Evolutionary conservation across 805 yeast species (phyloP).

Genomic region (Pichia gijzeniarum): DNA sequence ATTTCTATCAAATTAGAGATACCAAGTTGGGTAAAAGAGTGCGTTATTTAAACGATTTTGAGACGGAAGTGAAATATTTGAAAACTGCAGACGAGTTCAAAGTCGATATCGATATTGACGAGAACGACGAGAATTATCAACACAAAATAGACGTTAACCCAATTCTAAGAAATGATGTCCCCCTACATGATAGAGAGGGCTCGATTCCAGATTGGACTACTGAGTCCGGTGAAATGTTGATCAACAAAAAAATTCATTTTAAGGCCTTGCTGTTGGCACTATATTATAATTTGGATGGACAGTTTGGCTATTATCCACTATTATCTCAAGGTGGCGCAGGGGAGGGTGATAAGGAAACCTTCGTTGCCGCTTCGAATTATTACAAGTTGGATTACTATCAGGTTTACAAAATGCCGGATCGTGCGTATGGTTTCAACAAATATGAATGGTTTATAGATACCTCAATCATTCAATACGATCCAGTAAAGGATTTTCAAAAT

Average conservation of each 20-base stretch:
- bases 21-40: constrained; percentile 31
- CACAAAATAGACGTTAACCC: background rate
- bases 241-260: constrained; percentile 54
- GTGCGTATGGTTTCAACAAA: constrained; percentile 25
- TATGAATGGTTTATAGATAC: constrained; percentile 18
- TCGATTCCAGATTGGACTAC: constrained; percentile 53
- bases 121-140: too few relatives aligned
- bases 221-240: constrained; percentile 62
- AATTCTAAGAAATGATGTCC: constrained; percentile 16
- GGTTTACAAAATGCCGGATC: constrained; percentile 31
- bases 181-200: constrained; percentile 55
- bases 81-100: constrained; percentile 19
- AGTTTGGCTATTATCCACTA: constrained; percentile 50
- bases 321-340: constrained; percentile 60
- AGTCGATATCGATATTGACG: constrained; percentile 8
- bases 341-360: constrained; percentile 78
- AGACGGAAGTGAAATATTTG: constrained; percentile 18
- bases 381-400: constrained; percentile 44
- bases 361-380: constrained; percentile 56
- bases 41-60: constrained; percentile 28
- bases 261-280: constrained; percentile 51
- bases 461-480: constrained; percentile 28
- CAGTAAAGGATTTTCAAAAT: constrained; percentile 18
- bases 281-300: constrained; percentile 64
- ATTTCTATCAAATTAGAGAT: constrained; percentile 49